Evolutionary conservation across 768 basidiomycete genomes (phyloP), one percentile per base, ranked within the genome.

Genomic region (Lactarius vividus): DNA sequence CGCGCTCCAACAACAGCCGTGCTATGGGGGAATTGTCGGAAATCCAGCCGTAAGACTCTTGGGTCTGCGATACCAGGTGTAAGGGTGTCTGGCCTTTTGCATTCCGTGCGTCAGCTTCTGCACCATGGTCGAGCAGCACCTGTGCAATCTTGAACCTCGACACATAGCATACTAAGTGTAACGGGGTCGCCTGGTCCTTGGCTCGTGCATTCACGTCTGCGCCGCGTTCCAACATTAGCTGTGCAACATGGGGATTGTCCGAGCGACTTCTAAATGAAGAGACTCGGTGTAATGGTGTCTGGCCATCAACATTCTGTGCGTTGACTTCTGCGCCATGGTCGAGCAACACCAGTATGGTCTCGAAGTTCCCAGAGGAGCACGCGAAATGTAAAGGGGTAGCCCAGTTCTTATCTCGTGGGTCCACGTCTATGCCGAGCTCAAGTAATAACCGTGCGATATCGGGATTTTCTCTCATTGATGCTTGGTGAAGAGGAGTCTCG

Each of bases 401-500:
- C 3, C 16, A 9, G n/a, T 44, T 1, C 44, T 44, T 44, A 44
- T 44, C 44, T 44, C 2, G 44, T 9, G 8, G 8, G 8, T 44
- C n/a, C 46, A 49, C 46, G 2, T 49, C 23, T 23, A 23, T 3
- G 4, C 46, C 23, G 1, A 13, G 23, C n/a, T 23, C n/a, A 10
- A 49, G 23, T 49, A 23, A 49, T 11, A 49, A 11, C 4, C 4
- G n/a, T 23, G 23, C 3, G 23, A 49, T 3, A 23, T 49, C 5
- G 11, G 46, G 10, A 0, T 23, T 5, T 4, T 23, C 11, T 4
- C 0, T 0, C 1, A 0, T 13, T 11, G 44, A 46, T 23, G 11
- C 44, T 1, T 10, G 10, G 10, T 49, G 46, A 4, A 49, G 46
- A 13, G 46, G 46, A 2, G 46, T 49, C n/a, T 49, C 23, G 23